Conservation (phyloP, 345 rosid species). For the Iberis pinnata region DNA sequence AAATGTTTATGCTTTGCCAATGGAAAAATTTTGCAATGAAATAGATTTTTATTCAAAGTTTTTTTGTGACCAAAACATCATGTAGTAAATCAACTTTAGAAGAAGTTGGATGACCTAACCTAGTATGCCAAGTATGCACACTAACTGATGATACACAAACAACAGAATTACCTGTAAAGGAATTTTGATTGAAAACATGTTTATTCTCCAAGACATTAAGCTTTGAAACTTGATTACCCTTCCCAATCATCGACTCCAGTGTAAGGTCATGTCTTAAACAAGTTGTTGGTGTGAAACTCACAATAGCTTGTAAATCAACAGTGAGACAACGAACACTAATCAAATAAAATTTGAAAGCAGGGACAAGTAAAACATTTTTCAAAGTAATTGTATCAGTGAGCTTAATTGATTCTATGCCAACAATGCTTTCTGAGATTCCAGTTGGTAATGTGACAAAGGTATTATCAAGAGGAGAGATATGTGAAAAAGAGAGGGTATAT, state of each 20-base stretch:
- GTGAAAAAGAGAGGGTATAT: not conserved
- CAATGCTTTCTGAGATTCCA: not conserved
- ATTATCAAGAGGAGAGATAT: not conserved
- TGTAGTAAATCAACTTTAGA: not conserved
- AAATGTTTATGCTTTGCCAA: not conserved
- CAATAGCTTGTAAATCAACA: not conserved
- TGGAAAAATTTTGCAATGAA: not conserved
- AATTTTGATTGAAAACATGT: not conserved
- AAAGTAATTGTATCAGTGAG: not conserved
- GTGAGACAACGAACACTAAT: not conserved
- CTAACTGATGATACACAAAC: not conserved
- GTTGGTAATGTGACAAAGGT: not conserved
- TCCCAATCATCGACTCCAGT: not conserved
- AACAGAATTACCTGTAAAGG: not conserved
- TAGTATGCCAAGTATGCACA: not conserved
- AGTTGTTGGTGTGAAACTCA: not conserved
- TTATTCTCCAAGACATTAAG: not conserved
- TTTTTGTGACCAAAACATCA: not conserved
- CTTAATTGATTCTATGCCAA: not conserved
- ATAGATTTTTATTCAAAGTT: too few species aligned
- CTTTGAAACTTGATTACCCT: too few species aligned
- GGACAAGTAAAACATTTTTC: not conserved
- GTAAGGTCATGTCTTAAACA: not conserved
- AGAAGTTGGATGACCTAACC: not conserved
- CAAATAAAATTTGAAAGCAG: not conserved